Conservation (phyloP, 768 basidiomycete genomes). For the Termitomyces sp. region DNA sequence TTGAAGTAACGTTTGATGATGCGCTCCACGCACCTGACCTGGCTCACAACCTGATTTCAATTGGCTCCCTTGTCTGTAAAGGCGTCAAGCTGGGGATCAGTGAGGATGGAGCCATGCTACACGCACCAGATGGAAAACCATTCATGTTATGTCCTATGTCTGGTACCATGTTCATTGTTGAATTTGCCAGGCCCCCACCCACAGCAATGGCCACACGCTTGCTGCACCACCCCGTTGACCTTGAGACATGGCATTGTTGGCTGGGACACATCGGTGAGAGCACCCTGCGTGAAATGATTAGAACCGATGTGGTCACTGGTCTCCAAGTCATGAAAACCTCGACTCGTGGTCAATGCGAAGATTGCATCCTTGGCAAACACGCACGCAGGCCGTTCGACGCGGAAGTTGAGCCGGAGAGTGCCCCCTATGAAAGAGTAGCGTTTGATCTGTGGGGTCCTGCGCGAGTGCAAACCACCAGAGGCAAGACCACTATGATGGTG, state of each 20-base stretch:
- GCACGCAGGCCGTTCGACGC: not conserved
- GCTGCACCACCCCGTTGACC: no score
- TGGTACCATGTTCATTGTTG: no score
- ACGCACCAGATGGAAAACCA: not conserved
- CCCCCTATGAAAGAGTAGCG: not conserved
- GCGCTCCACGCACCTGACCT: not conserved
- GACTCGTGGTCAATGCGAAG: not conserved
- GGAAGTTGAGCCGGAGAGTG: not conserved
- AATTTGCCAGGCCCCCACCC: not conserved
- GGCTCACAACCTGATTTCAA: constrained; percentile 28
- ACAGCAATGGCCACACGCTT: no score
- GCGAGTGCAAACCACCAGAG: not conserved
- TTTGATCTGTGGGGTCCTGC: no score
- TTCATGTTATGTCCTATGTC: not conserved
- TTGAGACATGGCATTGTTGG: no score
- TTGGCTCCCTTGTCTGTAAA: no score
- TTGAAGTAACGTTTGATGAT: not conserved
- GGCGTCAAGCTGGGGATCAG: no score
- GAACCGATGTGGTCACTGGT: no score
- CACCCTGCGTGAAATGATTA: no score
- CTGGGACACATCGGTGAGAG: no score
- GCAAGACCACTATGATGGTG: not conserved
- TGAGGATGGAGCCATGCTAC: no score
- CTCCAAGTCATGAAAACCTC: not conserved
- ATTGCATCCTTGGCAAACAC: not conserved